Percentiles rank a stretch among this genome's conserved stretches.
Evolutionary conservation across 2,329 filamentous ascomycete species (phyloP).

Genomic region (Colletotrichum siamense): DNA sequence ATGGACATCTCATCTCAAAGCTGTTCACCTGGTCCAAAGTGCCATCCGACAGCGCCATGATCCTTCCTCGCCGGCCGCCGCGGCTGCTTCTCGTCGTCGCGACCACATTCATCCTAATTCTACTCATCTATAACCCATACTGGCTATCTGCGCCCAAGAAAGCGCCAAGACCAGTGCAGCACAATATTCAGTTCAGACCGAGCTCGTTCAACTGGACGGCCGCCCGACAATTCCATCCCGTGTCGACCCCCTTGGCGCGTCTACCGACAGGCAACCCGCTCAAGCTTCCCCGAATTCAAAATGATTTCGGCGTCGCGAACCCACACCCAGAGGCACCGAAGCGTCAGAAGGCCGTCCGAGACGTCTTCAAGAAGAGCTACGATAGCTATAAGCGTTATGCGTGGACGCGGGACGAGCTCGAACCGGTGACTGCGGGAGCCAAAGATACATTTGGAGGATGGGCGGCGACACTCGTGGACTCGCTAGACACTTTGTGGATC

Average conservation of each 20-base stretch:
- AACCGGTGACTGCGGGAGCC: constrained; percentile 42
- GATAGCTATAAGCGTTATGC: constrained; percentile 47
- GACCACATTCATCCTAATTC: constrained; percentile 20
- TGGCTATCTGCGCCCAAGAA: background rate
- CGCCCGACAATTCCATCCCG: constrained; percentile 31
- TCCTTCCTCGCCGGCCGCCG: constrained; percentile 27
- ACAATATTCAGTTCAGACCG: constrained; percentile 25
- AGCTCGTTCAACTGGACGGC: constrained; percentile 37
- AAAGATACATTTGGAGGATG: constrained; percentile 52
- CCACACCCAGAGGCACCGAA: background rate
- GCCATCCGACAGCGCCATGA: constrained; percentile 21
- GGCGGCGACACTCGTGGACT: constrained; percentile 51
- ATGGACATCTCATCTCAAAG: background rate
- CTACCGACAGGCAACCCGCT: constrained; percentile 31
- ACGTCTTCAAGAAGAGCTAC: constrained; percentile 42
- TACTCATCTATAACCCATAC: background rate
- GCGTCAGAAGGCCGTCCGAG: constrained; percentile 35
- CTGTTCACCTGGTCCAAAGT: background rate
- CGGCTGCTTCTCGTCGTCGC: constrained; percentile 25
- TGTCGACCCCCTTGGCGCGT: constrained; percentile 31
- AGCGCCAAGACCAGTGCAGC: background rate
- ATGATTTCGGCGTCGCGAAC: constrained; percentile 46
- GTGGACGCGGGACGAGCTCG: constrained; percentile 51
- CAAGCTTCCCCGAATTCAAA: constrained; percentile 34
- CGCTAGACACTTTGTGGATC: constrained; percentile 59